Conservation (phyloP, 2,329 filamentous ascomycete genomes). For the Penicillium italicum region DNA sequence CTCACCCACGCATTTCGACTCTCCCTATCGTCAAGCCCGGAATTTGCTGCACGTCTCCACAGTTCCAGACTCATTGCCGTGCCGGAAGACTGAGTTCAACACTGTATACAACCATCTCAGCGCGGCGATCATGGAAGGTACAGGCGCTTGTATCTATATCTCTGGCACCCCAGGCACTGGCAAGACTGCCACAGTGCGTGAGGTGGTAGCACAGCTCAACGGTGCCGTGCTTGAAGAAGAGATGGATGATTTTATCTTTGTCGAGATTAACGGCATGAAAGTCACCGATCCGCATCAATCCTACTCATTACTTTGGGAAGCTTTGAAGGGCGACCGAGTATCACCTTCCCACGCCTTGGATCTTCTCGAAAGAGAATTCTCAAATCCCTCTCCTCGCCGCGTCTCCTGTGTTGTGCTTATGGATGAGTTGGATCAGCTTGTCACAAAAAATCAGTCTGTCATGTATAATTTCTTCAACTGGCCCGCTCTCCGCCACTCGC, state of each 20-base stretch:
- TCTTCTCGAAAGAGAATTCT: slow-evolving; percentile 88
- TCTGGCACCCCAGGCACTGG: slow-evolving; percentile 97
- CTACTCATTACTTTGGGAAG: slow-evolving; percentile 93
- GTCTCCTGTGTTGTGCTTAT: slow-evolving; percentile 96
- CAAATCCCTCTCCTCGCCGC: slow-evolving; percentile 79
- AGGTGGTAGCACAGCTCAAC: slow-evolving; percentile 86
- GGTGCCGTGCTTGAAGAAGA: slow-evolving; percentile 84
- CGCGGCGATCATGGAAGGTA: slow-evolving; percentile 87
- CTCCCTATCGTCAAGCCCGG: slow-evolving; percentile 87
- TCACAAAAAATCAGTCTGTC: slow-evolving; percentile 97
- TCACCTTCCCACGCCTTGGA: slow-evolving; percentile 88
- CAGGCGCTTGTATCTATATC: slow-evolving; percentile 96
- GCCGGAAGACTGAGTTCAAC: slow-evolving; percentile 85
- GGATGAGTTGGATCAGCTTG: slow-evolving; percentile 96
- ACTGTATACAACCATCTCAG: slow-evolving; percentile 92
- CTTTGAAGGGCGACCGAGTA: slow-evolving; percentile 86
- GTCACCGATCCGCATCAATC: slow-evolving; percentile 97
- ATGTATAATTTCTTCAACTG: slow-evolving; percentile 99
- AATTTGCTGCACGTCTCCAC: slow-evolving; percentile 89
- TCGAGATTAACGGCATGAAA: slow-evolving; percentile 99
- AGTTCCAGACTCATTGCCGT: slow-evolving; percentile 83
- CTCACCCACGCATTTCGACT: slow-evolving; percentile 68
- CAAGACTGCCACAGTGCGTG: slow-evolving; percentile 94
- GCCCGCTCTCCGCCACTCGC: slow-evolving; percentile 85
- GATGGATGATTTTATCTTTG: slow-evolving; percentile 96